Evolutionary conservation across 2,329 filamentous ascomycete species (phyloP), one percentile per base, ranked within the genome.

Genomic region (Colletotrichum zoysiae): DNA sequence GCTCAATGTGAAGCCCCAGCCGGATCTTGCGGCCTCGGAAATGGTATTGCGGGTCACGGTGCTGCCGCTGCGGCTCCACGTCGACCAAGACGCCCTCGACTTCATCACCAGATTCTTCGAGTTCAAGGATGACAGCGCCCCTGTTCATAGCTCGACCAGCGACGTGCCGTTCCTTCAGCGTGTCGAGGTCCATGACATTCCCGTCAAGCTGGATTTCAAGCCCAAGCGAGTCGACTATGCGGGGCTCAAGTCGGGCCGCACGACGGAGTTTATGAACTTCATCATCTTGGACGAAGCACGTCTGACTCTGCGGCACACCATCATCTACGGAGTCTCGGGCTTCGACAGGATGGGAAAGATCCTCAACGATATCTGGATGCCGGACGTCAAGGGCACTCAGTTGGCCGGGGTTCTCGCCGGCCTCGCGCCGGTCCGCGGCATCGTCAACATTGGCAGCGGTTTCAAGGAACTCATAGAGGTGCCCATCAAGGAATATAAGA

Each of bases 201-300:
- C 91, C 2, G 88, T 99, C 67, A 95, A 93, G 78, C 89, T 90
- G 4, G 96, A 99, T 81, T 99, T 99, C 84, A 99, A 99, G 80
- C 96, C 96, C 11, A 98, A 99, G 82, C 90, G 94, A n/a, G 94
- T 99, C 23, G 95, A 99, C 80, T 99, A 99, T 76, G 93, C 91
- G 0, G 95, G 95, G 4, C 88, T 99, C 4, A 91, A 95, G 35
- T 98, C 96, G 1, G 96, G 96, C 1, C 94, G 94, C 75, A 98
- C 96, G 0, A 97, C 94, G 0, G 96, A 99, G 80, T 97, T 99
- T 78, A 98, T 98, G 95, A 99, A 99, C 81, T 98, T 99, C 79
- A 88, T 99, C 74, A 93, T 95, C 18, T 88, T 99, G 1, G 96
- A 99, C 76, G 92, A 93, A 75, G 91, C 96, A 2, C 91, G 95